These are phyloP conservation scores for Blastomyces gilchristii DNA, from an alignment of 2,329 filamentous ascomycete genomes.

Conservation along the genomic window DNA sequence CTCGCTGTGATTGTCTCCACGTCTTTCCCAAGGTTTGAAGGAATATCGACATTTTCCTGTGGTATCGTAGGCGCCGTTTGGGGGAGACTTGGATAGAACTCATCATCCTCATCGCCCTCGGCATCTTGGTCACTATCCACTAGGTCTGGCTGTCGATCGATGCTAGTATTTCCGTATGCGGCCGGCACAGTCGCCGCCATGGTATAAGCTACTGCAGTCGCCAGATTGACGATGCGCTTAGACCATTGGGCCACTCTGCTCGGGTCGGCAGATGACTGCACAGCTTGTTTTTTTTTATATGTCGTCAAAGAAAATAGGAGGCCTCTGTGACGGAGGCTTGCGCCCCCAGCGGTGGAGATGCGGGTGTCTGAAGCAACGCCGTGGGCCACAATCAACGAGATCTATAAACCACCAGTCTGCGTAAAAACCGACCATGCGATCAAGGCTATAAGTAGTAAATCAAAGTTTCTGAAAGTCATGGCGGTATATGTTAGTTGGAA, in stretches of 20 bases:
- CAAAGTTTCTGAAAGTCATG: background rate
- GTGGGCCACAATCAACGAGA: background rate
- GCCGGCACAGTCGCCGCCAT: constrained; percentile 35
- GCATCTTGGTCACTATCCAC: constrained; percentile 36
- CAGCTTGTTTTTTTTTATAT: constrained; percentile 1
- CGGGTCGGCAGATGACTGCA: constrained; percentile 4
- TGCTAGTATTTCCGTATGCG: constrained; percentile 27
- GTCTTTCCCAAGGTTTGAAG: constrained; percentile 18
- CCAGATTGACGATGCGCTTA: constrained; percentile 25
- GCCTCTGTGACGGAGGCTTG: background rate
- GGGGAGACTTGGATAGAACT: constrained; percentile 29
- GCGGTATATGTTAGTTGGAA: constrained; percentile 2
- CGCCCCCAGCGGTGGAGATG: background rate
- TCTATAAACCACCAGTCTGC: background rate
- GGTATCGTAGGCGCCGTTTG: constrained; percentile 19
- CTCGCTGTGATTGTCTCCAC: constrained; percentile 26
- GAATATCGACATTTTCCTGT: constrained; percentile 6
- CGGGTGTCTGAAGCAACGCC: background rate
- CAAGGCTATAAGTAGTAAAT: background rate
- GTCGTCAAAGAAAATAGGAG: background rate
- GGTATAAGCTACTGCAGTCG: constrained; percentile 29
- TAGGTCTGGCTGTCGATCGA: constrained; percentile 25
- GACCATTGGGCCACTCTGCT: constrained; percentile 13
- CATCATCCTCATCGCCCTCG: constrained; percentile 36
- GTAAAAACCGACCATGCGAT: background rate